Base-by-base conservation (phyloP, 2,329 filamentous ascomycete genomes). In the Epicoccum nigrum region DNA sequence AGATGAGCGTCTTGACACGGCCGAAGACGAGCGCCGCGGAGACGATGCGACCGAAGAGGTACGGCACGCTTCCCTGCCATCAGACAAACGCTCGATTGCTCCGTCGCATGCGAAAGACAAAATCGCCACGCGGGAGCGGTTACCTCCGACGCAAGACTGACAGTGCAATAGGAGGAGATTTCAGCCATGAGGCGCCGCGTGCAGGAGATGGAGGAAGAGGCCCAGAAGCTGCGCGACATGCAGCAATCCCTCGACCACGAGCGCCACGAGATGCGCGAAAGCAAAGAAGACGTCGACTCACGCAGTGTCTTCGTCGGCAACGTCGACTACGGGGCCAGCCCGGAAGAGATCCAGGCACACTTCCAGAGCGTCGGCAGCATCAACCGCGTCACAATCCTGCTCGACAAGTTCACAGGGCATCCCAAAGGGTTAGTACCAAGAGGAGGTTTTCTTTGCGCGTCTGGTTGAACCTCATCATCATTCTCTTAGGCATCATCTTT, bases 261-360 rank as follows among this genome's bases (percentile, higher is more conserved):
- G 67, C 87, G 86, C 57, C 86, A 91, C 59, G 90, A 90, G 64
- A 81, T 94, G 55, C 85, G 88, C 60, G 94, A 97, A 72, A 92
- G 92, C 78, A 96, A 95, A 76, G 92, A 97, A 74, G 95, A 97
- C 63, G 86, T 99, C 53, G 94, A 99, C 76, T 87, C 87, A 62
- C 87, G 94, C 68, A 97, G 92, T 77, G 92, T 99, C 75, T 99
- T 99, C 73, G 94, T 99, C 35, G 94, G 94, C 63, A 99, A 99
- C 66, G 94, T 99, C 61, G 94, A 99, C 77, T 99, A 99, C 76
- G 92, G 90, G 56, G 92, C 93, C 17, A 95, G 92, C 21, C 94
- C 94, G 2, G 94, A 99, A 77, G 94, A 99, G 79, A 94, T 99
- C 53, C 94, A 99, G 79, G 90, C 92, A 53, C 94, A 99, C 72